phyloP scores from a whole-genome alignment of 345 rosid genomes.

The Eucalyptus sp. region DNA sequence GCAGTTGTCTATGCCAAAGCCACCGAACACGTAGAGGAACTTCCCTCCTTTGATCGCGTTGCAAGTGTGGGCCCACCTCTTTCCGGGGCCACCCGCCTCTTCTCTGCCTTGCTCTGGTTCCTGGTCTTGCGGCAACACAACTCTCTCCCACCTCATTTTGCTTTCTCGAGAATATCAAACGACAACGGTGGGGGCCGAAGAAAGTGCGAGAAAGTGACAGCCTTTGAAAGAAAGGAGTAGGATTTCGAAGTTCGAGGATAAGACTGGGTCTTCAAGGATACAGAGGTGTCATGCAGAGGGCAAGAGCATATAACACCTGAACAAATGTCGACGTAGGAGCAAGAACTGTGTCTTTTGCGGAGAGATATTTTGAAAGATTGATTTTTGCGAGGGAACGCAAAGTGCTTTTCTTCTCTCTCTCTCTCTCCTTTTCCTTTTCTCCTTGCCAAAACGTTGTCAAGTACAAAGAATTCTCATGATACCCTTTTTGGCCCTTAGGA shows the following conservation, averaged over 20 bases:
- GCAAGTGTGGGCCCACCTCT: conserved; percentile 51
- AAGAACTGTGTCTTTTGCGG: background rate
- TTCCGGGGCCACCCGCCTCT: conserved; percentile 43
- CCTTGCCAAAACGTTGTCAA: background rate
- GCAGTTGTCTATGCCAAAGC: conserved; percentile 80
- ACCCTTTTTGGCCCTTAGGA: background rate
- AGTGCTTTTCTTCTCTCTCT: background rate
- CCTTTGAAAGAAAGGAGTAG: background rate
- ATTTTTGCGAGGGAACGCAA: background rate
- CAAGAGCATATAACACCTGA: background rate
- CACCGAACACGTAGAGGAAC: conserved; percentile 85
- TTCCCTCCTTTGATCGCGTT: conserved; percentile 46
- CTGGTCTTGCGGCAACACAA: conserved; percentile 6
- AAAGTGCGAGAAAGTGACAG: background rate
- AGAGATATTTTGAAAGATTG: background rate
- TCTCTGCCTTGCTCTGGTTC: conserved; percentile 10
- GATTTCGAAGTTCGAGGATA: background rate
- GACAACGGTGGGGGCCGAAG: rapidly evolving
- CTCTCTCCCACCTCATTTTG: conserved; percentile 71
- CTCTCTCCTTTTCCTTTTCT: background rate
- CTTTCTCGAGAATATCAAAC: background rate
- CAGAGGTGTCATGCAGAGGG: background rate
- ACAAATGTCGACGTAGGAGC: background rate
- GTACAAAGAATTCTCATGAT: background rate
- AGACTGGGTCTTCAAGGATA: background rate